These are phyloP conservation scores for Coniochaeta hoffmannii DNA, from an alignment of 2,329 filamentous ascomycete species.

Conservation along the genomic window DNA sequence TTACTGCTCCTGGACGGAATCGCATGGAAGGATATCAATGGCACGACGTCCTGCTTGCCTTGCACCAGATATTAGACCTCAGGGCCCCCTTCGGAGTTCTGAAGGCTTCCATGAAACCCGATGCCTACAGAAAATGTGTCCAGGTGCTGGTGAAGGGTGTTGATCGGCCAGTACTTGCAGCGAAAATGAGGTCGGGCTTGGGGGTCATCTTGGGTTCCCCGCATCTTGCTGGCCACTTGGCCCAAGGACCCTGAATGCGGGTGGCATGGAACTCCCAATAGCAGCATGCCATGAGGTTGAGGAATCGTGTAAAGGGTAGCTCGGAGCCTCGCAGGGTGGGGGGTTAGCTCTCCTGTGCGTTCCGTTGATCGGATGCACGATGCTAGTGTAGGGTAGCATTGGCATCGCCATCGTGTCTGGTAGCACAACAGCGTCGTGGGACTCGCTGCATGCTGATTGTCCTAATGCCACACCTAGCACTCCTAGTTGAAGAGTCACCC, in stretches of 20 bases:
- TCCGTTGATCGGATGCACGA: neutral
- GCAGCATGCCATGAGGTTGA: neutral
- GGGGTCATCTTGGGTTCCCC: neutral
- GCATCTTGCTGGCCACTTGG: neutral
- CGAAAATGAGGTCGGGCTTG: neutral
- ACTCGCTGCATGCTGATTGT: no score
- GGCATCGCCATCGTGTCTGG: no score
- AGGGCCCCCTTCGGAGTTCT: neutral
- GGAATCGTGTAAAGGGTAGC: conserved; percentile 1
- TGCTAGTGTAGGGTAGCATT: neutral
- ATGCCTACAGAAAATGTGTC: neutral
- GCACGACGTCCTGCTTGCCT: no score
- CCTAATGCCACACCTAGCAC: no score
- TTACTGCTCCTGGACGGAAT: neutral
- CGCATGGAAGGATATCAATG: neutral
- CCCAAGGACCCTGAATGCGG: neutral
- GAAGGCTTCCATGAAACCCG: neutral
- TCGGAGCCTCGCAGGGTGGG: neutral
- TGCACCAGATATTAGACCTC: neutral
- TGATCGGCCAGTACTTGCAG: neutral
- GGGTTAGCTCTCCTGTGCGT: neutral
- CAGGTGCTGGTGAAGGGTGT: neutral
- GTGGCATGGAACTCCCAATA: neutral
- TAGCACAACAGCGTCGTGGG: no score
- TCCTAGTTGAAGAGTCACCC: no score